A percentile compares a stretch with the other conserved stretches of the same genome.
These are phyloP conservation scores for Didymella keratinophila DNA, from an alignment of 2,329 filamentous ascomycete genomes.

Conservation along the genomic window DNA sequence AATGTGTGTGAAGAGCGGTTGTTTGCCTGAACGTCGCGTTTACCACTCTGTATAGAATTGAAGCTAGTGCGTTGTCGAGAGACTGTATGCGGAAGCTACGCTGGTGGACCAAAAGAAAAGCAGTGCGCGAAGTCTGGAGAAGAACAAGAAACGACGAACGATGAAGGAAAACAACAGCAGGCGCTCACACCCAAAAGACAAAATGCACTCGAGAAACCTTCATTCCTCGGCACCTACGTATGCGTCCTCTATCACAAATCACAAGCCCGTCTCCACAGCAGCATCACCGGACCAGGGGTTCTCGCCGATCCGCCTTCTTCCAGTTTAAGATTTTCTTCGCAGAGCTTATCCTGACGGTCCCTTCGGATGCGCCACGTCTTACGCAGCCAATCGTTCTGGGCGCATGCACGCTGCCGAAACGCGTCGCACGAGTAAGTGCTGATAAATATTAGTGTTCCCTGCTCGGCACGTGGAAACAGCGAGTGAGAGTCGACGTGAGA, in stretches of 20 bases:
- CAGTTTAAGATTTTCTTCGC: conserved; percentile 12
- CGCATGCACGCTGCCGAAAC: not conserved
- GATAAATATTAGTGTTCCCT: not conserved
- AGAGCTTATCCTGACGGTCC: conserved; percentile 13
- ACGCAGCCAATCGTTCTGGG: not conserved
- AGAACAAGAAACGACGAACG: not conserved
- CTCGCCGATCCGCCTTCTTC: conserved; percentile 5
- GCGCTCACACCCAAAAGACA: not conserved
- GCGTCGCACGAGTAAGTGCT: conserved; percentile 10
- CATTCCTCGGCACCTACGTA: conserved; percentile 17
- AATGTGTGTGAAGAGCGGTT: not conserved
- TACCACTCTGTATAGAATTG: not conserved
- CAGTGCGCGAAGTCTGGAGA: not conserved
- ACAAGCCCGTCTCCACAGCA: conserved; percentile 8
- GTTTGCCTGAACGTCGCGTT: not conserved
- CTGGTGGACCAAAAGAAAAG: not conserved
- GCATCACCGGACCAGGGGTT: conserved; percentile 5
- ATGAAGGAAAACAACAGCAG: not conserved
- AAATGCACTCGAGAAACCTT: not conserved
- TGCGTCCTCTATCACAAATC: conserved; percentile 5
- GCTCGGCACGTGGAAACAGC: not conserved
- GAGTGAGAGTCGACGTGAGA: conserved; percentile 1
- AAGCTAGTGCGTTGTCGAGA: not conserved
- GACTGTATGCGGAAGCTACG: not conserved
- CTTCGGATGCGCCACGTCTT: not conserved